A percentile compares a stretch with the other conserved stretches of the same genome.
phyloP scores from a whole-genome alignment of 2,329 filamentous ascomycete genomes.

The Aureobasidium subglaciale region DNA sequence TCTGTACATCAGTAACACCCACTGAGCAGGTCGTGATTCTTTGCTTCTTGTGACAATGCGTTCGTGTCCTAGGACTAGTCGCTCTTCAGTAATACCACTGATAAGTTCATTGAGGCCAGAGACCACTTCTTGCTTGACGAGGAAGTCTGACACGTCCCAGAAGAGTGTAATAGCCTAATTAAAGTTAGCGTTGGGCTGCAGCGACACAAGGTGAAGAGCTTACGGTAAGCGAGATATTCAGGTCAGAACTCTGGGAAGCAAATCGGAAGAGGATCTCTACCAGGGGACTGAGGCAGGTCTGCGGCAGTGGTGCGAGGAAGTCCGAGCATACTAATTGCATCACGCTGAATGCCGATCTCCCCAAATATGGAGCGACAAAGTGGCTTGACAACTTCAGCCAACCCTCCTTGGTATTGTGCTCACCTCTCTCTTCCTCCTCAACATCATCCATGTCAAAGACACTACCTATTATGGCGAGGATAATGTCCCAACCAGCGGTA shows the following conservation, averaged over 20 bases:
- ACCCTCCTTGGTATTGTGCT: constrained; percentile 10
- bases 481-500: constrained; percentile 73
- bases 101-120: constrained; percentile 28
- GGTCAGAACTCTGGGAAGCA: constrained; percentile 78
- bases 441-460: constrained; percentile 52
- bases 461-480: constrained; percentile 77
- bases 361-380: constrained; percentile 62
- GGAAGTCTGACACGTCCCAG: constrained; percentile 88
- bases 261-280: constrained; percentile 87
- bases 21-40: constrained; percentile 62
- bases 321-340: constrained; percentile 91
- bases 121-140: constrained; percentile 47
- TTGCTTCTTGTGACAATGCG: constrained; percentile 11
- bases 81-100: constrained; percentile 35
- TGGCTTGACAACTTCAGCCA: constrained; percentile 26
- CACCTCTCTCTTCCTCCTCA: constrained; percentile 16
- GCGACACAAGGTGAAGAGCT: constrained; percentile 23
- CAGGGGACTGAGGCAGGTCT: constrained; percentile 68
- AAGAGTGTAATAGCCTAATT: constrained; percentile 81
- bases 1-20: constrained; percentile 68
- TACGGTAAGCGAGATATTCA: constrained; percentile 91
- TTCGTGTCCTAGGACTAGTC: constrained; percentile 9
- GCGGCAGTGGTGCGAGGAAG: constrained; percentile 66
- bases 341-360: constrained; percentile 81
- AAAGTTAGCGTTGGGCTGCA: neutral